Conservation (phyloP, 106 monocot genomes). For the Ottelia alismoides region DNA sequence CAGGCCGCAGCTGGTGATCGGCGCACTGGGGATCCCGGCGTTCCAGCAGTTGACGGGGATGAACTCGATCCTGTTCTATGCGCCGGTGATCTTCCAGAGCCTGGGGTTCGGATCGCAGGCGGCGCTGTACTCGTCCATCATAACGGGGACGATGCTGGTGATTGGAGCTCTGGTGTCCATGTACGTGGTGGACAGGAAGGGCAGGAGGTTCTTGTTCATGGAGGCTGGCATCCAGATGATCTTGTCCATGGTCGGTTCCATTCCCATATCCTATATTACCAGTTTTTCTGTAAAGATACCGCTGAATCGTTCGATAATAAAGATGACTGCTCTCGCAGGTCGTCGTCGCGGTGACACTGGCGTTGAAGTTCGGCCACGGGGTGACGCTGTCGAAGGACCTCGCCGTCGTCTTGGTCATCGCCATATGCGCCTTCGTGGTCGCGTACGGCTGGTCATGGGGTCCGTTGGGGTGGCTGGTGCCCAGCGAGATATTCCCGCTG, state of each 20-base stretch:
- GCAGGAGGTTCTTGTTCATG: conserved; percentile 18
- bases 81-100: conserved; percentile 36
- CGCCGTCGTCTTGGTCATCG: conserved; percentile 17
- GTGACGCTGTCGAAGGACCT: conserved; percentile 8
- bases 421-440: conserved; percentile 19
- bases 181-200: conserved; percentile 12
- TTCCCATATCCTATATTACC: too few relatives aligned
- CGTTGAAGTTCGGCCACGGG: conserved; percentile 14
- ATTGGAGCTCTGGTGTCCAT: conserved; percentile 18
- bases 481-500: conserved; percentile 39
- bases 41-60: conserved; percentile 34
- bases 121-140: conserved; percentile 14
- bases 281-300: too few relatives aligned
- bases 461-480: conserved; percentile 34
- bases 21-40: conserved; percentile 17
- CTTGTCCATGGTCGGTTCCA: conserved; percentile 12
- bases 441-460: conserved; percentile 43
- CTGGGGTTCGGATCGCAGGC: conserved; percentile 20
- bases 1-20: conserved; percentile 24
- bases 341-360: conserved; percentile 14
- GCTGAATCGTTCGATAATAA: too few relatives aligned
- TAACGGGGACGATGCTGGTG: conserved; percentile 22
- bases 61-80: conserved; percentile 32
- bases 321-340: conserved; percentile 11
- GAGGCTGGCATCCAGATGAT: conserved; percentile 23